A percentile compares a stretch with the other conserved stretches of the same genome.
phyloP scores from a whole-genome alignment of 805 yeast species.

The Priceomyces melissophilus region DNA sequence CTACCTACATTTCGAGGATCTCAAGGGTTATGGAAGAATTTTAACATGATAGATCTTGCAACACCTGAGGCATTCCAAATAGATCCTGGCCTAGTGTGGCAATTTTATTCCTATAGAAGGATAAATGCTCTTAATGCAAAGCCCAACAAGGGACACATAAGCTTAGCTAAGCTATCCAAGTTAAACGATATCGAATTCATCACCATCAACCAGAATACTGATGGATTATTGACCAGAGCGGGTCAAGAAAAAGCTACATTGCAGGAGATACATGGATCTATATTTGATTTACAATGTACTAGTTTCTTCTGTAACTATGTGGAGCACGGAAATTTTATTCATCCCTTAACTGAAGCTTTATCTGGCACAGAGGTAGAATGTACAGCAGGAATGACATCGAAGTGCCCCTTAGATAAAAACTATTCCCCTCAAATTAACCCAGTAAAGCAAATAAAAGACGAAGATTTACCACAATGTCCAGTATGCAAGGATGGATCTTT shows the following conservation, averaged over 20 bases:
- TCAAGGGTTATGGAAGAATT: slow-evolving; percentile 74
- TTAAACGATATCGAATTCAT: slow-evolving; percentile 39
- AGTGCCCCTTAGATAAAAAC: background rate
- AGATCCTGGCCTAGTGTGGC: slow-evolving; percentile 90
- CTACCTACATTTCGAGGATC: slow-evolving; percentile 69
- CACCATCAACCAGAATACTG: slow-evolving; percentile 81
- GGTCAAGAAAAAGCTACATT: slow-evolving; percentile 53
- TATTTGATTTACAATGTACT: slow-evolving; percentile 73
- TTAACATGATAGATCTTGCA: slow-evolving; percentile 78
- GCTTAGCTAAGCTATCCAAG: slow-evolving; percentile 61
- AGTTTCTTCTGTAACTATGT: slow-evolving; percentile 65
- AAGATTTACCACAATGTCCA: slow-evolving; percentile 74
- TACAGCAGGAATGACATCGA: slow-evolving; percentile 12
- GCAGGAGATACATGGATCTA: slow-evolving; percentile 74
- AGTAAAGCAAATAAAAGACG: slow-evolving; percentile 43
- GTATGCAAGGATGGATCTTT: slow-evolving; percentile 56
- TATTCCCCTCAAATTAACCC: slow-evolving; percentile 47
- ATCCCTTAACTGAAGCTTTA: slow-evolving; percentile 60
- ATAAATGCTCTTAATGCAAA: slow-evolving; percentile 57
- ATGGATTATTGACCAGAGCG: slow-evolving; percentile 67
- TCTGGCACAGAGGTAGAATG: slow-evolving; percentile 37
- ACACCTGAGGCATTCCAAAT: slow-evolving; percentile 86
- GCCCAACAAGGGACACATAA: slow-evolving; percentile 74
- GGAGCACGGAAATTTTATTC: slow-evolving; percentile 48
- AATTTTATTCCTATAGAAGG: slow-evolving; percentile 72